These are phyloP conservation scores for Kondoa subrosea DNA, from an alignment of 768 basidiomycete species.

Conservation along the genomic window DNA sequence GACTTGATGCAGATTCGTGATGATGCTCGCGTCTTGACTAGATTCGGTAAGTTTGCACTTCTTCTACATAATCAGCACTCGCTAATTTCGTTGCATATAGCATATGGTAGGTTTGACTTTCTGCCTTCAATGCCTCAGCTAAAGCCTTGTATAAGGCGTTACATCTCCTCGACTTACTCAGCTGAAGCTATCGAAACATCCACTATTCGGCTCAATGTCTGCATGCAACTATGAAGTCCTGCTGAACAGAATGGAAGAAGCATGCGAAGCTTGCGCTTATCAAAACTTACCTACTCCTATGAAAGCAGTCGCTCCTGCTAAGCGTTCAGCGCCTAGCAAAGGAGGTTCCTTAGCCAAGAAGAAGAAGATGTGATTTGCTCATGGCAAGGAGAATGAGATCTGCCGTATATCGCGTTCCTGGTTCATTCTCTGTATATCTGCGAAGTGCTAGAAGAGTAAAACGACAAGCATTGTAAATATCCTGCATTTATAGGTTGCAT, in stretches of 20 bases:
- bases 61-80: neutral
- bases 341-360: no score
- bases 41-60: neutral
- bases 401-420: no score
- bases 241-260: neutral
- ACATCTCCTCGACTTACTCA: neutral
- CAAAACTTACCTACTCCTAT: neutral
- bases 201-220: neutral
- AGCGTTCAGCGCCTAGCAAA: neutral
- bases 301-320: neutral
- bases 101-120: neutral
- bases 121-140: neutral
- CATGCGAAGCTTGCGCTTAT: neutral
- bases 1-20: neutral
- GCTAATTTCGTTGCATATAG: neutral
- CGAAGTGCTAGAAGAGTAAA: no score
- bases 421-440: no score
- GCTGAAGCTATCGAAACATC: neutral
- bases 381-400: no score
- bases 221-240: neutral
- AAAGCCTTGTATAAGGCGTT: neutral
- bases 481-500: no score
- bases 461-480: no score
- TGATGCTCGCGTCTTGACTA: neutral
- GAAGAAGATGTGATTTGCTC: no score